These are phyloP conservation scores for Podospora fimiseda DNA, from an alignment of 495 filamentous ascomycete genomes.

Conservation along the genomic window DNA sequence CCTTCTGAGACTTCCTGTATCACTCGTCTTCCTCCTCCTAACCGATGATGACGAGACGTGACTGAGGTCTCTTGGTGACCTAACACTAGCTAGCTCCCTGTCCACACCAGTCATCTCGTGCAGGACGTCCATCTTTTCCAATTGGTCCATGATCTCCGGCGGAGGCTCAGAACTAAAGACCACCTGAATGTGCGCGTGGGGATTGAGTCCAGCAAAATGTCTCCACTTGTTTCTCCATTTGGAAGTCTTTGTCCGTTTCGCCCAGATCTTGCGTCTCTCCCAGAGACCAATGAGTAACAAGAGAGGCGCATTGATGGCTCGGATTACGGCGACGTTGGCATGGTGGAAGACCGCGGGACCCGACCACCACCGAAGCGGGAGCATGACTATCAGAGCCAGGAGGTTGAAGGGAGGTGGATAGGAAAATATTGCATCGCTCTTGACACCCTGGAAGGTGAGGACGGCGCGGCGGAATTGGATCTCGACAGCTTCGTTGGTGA, in stretches of 20 bases:
- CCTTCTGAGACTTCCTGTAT: slow-evolving; percentile 13
- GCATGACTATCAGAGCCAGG: slow-evolving; percentile 48
- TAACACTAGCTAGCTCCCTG: not conserved
- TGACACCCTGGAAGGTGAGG: slow-evolving; percentile 59
- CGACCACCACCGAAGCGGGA: slow-evolving; percentile 52
- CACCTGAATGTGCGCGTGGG: slow-evolving; percentile 54
- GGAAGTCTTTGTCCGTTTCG: slow-evolving; percentile 16
- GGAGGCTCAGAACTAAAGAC: slow-evolving; percentile 57
- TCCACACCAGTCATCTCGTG: slow-evolving; percentile 6
- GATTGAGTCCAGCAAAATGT: slow-evolving; percentile 42
- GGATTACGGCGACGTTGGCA: slow-evolving; percentile 52
- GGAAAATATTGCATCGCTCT: slow-evolving; percentile 56
- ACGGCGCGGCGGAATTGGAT: slow-evolving; percentile 59
- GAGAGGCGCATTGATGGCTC: slow-evolving; percentile 50
- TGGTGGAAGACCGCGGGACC: slow-evolving; percentile 54
- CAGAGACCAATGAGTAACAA: slow-evolving; percentile 48
- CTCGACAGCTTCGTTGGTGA: slow-evolving; percentile 53
- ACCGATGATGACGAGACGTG: slow-evolving; percentile 1
- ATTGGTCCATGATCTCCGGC: slow-evolving; percentile 36
- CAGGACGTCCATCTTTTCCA: slow-evolving; percentile 27
- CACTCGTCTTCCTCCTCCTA: slow-evolving; percentile 8
- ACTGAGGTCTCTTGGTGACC: slow-evolving; percentile 6
- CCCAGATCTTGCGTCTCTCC: slow-evolving; percentile 42
- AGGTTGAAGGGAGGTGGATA: slow-evolving; percentile 62
- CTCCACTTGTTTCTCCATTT: slow-evolving; percentile 36